Conservation (phyloP, 2,329 filamentous ascomycete species). For the Microsporum ferrugineum region DNA sequence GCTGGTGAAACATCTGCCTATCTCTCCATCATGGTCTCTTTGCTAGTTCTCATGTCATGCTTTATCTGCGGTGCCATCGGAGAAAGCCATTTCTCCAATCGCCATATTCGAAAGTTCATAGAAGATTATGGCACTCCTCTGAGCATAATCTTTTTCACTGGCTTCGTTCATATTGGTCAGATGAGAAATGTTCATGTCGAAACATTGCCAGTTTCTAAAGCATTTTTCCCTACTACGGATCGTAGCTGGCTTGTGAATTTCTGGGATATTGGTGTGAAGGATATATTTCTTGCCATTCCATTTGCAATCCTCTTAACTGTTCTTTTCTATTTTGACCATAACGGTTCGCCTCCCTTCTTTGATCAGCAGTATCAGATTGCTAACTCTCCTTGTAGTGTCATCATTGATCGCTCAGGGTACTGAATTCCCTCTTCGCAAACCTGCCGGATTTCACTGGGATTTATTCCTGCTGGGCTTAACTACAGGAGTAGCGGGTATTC, state of each 20-base stretch:
- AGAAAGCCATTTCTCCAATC: conserved; percentile 58
- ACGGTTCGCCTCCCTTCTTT: conserved; percentile 46
- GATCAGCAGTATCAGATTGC: not conserved
- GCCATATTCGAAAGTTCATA: conserved; percentile 66
- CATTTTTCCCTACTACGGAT: conserved; percentile 66
- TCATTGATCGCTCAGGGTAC: conserved; percentile 73
- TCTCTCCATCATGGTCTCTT: conserved; percentile 61
- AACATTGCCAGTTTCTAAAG: conserved; percentile 60
- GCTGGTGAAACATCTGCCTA: conserved; percentile 54
- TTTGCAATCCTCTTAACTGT: conserved; percentile 75
- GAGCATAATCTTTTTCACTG: conserved; percentile 77
- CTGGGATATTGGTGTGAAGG: conserved; percentile 60
- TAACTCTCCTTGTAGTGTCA: conserved; percentile 45
- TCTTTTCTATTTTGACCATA: conserved; percentile 83
- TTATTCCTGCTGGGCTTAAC: conserved; percentile 69
- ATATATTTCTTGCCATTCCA: conserved; percentile 75
- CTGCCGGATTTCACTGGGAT: conserved; percentile 78
- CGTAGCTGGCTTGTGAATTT: conserved; percentile 69
- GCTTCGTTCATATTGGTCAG: conserved; percentile 74
- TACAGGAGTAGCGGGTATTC: conserved; percentile 60
- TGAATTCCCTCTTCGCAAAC: conserved; percentile 69
- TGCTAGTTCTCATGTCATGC: conserved; percentile 66
- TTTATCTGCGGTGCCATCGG: conserved; percentile 65
- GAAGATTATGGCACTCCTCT: conserved; percentile 83
- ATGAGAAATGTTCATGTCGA: conserved; percentile 62